phyloP scores from a whole-genome alignment of 1,284 basidiomycete genomes.

The Rhizoctonia solani region DNA sequence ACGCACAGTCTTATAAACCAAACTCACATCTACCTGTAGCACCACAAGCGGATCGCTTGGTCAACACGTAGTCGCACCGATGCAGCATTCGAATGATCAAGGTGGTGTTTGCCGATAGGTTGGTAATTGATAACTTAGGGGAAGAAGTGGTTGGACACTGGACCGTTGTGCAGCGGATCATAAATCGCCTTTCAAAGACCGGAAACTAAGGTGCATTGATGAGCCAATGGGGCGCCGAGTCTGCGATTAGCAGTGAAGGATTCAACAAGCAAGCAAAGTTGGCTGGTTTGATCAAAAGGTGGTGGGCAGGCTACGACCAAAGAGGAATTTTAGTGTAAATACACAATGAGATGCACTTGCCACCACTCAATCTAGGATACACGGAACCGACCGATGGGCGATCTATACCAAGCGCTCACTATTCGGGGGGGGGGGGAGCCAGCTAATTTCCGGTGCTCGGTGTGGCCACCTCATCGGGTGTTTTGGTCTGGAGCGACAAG shows the following conservation, averaged over 20 bases:
- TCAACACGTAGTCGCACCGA: no score
- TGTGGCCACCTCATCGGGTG: slow-evolving; percentile 53
- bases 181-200: background rate
- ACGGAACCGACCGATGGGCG: background rate
- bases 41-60: no score
- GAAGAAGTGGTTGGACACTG: no score
- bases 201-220: background rate
- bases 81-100: no score
- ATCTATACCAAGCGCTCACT: background rate
- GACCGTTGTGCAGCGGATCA: background rate
- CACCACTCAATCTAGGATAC: background rate
- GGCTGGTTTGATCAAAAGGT: background rate
- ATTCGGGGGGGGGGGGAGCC: background rate
- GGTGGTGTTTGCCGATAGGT: no score
- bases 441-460: background rate
- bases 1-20: no score
- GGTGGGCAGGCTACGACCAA: background rate
- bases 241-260: no score
- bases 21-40: no score
- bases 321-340: background rate
- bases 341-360: background rate
- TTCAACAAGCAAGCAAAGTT: no score
- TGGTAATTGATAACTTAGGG: no score
- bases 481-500: slow-evolving; percentile 73
- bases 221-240: background rate